Conservation (phyloP, 2,329 filamentous ascomycete genomes). For the Curvularia sp. region DNA sequence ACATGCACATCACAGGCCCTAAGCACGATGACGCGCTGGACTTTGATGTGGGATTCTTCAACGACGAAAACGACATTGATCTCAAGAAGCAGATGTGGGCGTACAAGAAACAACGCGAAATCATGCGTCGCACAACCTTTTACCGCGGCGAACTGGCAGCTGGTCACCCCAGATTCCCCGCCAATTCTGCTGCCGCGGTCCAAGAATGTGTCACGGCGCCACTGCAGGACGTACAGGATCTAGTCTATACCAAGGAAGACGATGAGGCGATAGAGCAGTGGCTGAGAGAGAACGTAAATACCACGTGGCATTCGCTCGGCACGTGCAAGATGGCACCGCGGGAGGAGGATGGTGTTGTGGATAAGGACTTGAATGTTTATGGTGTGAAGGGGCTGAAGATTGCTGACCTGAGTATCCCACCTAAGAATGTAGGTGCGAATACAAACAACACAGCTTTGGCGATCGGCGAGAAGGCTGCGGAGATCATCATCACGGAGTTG, state of each 20-base stretch:
- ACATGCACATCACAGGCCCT: slow-evolving; percentile 64
- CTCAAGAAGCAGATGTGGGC: slow-evolving; percentile 66
- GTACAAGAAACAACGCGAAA: slow-evolving; percentile 71
- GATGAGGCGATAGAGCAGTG: slow-evolving; percentile 52
- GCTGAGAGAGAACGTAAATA: slow-evolving; percentile 46
- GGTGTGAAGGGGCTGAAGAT: slow-evolving; percentile 48
- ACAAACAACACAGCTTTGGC: slow-evolving; percentile 57
- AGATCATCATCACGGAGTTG: slow-evolving; percentile 36
- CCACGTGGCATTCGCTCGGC: slow-evolving; percentile 45
- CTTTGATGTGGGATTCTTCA: slow-evolving; percentile 66
- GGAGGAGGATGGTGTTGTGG: slow-evolving; percentile 43
- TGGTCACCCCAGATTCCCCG: slow-evolving; percentile 33
- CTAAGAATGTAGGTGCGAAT: slow-evolving; percentile 56
- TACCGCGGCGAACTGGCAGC: slow-evolving; percentile 54
- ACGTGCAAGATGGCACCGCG: slow-evolving; percentile 46
- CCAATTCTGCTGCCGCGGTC: slow-evolving; percentile 27
- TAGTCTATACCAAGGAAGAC: slow-evolving; percentile 41
- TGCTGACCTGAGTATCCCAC: slow-evolving; percentile 54
- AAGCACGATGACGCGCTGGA: slow-evolving; percentile 58
- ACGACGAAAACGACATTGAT: slow-evolving; percentile 63
- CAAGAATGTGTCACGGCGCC: slow-evolving; percentile 19
- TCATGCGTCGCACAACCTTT: slow-evolving; percentile 62
- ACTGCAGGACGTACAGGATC: slow-evolving; percentile 22
- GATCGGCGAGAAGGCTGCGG: slow-evolving; percentile 44
- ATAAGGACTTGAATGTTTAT: slow-evolving; percentile 38